Evolutionary conservation across 1,284 basidiomycete species (phyloP).

Genomic region (Ceratobasidium papillatum): DNA sequence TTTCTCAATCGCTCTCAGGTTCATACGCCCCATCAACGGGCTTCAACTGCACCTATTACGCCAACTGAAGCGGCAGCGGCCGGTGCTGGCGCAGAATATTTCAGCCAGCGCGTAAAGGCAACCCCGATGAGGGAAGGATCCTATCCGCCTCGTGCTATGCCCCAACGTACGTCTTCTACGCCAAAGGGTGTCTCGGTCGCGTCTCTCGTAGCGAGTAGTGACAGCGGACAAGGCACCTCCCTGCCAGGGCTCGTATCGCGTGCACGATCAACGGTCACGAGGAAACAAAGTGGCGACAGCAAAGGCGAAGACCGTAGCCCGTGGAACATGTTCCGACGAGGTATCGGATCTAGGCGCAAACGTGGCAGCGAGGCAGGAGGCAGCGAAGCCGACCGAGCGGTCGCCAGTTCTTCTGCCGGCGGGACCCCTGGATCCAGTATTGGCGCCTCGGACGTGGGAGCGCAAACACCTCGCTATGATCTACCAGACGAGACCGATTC

Average conservation of each 20-base stretch:
- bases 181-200: conserved; percentile 28
- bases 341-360: conserved; percentile 29
- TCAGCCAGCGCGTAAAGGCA: conserved; percentile 31
- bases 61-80: conserved; percentile 19
- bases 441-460: conserved; percentile 31
- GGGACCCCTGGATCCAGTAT: conserved; percentile 36
- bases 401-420: conserved; percentile 40
- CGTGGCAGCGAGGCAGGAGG: conserved; percentile 35
- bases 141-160: conserved; percentile 26
- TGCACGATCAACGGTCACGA: conserved; percentile 16
- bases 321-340: conserved; percentile 32
- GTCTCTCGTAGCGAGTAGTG: conserved; percentile 16
- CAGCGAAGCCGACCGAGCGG: conserved; percentile 36
- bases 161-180: conserved; percentile 23
- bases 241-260: conserved; percentile 22
- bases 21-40: conserved; percentile 34
- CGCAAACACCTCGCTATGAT: conserved; percentile 29
- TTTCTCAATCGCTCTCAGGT: conserved; percentile 34
- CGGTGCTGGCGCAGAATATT: conserved; percentile 17
- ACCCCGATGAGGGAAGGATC: conserved; percentile 34
- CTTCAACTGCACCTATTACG: conserved; percentile 35
- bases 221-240: conserved; percentile 9
- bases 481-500: conserved; percentile 35
- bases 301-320: conserved; percentile 33
- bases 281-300: conserved; percentile 37